Evolutionary conservation across 176 grass and related monocot genomes (phyloP).

Genomic region (Musa beccarii): DNA sequence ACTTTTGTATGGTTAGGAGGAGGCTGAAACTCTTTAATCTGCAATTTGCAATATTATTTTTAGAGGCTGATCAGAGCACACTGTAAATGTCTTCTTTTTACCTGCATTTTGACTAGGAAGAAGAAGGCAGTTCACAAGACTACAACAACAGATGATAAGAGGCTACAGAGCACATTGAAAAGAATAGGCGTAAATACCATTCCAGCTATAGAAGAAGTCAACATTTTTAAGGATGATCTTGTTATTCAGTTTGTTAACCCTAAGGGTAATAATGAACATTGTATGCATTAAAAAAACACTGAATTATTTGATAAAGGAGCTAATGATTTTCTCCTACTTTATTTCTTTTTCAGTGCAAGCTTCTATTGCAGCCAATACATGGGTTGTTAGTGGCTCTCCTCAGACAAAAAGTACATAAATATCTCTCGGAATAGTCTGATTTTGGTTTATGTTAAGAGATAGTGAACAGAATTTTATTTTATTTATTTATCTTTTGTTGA

Average conservation of each 20-base stretch:
- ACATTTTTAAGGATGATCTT: constrained; percentile 95
- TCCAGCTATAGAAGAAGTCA: constrained; percentile 96
- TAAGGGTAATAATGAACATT: constrained; percentile 51
- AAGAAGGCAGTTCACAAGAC: constrained; percentile 99
- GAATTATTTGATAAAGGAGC: neutral
- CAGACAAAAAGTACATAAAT: constrained; percentile 71
- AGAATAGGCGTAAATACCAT: constrained; percentile 96
- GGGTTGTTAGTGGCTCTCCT: constrained; percentile 89
- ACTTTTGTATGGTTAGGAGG: neutral
- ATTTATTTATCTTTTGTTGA: neutral
- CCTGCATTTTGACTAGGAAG: constrained; percentile 42
- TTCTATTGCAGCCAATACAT: constrained; percentile 95
- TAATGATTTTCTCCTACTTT: neutral
- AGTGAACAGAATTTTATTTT: neutral
- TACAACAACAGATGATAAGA: constrained; percentile 76
- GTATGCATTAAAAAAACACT: neutral
- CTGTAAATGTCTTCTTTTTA: neutral
- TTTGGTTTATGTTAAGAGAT: neutral
- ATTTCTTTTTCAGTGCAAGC: constrained; percentile 67
- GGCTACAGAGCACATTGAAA: constrained; percentile 91
- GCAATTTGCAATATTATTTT: neutral
- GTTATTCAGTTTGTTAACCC: constrained; percentile 97
- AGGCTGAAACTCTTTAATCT: neutral
- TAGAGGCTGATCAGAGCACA: neutral
- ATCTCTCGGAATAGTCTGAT: no score